Conservation (phyloP, 257 asterid species). For the Ocimum tenuiflorum region DNA sequence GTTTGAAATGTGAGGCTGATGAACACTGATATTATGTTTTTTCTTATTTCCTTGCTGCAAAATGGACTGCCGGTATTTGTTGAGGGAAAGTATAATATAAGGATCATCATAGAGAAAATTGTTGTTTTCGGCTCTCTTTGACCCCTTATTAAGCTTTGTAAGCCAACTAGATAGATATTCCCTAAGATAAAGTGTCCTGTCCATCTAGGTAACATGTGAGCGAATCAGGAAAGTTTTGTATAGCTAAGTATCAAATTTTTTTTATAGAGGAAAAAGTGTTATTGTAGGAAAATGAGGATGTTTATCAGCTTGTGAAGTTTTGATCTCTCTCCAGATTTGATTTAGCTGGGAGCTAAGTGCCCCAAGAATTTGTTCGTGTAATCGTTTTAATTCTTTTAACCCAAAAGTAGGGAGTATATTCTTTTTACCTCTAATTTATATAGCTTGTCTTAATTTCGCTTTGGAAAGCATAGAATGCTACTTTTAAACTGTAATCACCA, state of each 20-base stretch:
- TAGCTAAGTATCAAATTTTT: background rate
- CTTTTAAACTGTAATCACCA: background rate
- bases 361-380: background rate
- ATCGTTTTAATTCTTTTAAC: no score
- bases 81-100: no score
- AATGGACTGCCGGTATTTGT: background rate
- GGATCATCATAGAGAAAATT: background rate
- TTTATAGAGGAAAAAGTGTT: background rate
- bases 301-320: no score
- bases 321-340: background rate
- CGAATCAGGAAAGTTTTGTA: background rate
- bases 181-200: background rate
- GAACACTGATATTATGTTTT: background rate
- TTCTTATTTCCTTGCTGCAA: background rate
- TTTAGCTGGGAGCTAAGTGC: background rate
- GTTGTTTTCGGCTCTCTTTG: background rate
- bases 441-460: no score
- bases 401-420: no score
- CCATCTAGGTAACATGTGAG: background rate
- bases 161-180: background rate
- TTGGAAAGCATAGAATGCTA: no score
- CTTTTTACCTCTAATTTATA: no score
- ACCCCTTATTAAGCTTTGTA: background rate
- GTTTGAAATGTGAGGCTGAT: background rate
- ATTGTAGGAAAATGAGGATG: no score